Percentiles rank a stretch among this genome's conserved stretches.
Evolutionary conservation across 768 basidiomycete genomes (phyloP).

Genomic region (Porpolomopsis calyptriformis): DNA sequence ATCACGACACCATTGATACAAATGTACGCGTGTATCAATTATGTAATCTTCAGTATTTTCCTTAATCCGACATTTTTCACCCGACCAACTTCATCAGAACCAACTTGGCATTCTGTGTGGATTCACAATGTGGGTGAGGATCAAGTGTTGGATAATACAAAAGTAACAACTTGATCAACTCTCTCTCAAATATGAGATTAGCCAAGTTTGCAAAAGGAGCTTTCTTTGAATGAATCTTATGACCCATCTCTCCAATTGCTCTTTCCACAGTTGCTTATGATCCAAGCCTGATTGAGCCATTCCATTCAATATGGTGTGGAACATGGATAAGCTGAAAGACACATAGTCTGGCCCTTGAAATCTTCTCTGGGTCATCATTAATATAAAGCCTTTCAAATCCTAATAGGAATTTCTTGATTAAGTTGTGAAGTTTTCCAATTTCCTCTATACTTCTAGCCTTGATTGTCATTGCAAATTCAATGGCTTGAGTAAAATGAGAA

Average conservation of each 20-base stretch:
- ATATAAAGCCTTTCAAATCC: slow-evolving; percentile 21
- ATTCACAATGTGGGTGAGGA: neutral
- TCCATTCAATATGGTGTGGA: slow-evolving; percentile 24
- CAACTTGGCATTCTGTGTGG: too few relatives aligned
- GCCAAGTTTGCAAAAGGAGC: slow-evolving; percentile 23
- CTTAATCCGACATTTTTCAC: too few relatives aligned
- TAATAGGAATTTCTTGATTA: slow-evolving; percentile 17
- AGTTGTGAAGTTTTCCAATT: slow-evolving; percentile 13
- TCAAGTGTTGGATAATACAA: slow-evolving; percentile 16
- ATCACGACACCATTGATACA: too few relatives aligned
- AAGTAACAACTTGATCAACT: slow-evolving; percentile 13
- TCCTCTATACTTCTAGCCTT: slow-evolving; percentile 11
- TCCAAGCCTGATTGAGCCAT: slow-evolving; percentile 24
- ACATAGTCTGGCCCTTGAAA: slow-evolving; percentile 18
- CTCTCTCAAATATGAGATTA: slow-evolving; percentile 18
- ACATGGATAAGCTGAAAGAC: slow-evolving; percentile 26
- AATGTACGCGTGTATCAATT: too few relatives aligned
- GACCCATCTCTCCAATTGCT: slow-evolving; percentile 18
- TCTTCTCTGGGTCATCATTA: slow-evolving; percentile 17
- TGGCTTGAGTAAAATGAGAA: slow-evolving; percentile 14
- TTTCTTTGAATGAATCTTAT: slow-evolving; percentile 22
- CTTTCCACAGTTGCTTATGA: slow-evolving; percentile 23
- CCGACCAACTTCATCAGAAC: too few relatives aligned
- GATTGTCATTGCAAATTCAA: slow-evolving; percentile 24
- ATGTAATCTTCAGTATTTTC: too few relatives aligned